Evolutionary conservation across 2,329 filamentous ascomycete genomes (phyloP).

Genomic region (Arthrobotrys musiformis): DNA sequence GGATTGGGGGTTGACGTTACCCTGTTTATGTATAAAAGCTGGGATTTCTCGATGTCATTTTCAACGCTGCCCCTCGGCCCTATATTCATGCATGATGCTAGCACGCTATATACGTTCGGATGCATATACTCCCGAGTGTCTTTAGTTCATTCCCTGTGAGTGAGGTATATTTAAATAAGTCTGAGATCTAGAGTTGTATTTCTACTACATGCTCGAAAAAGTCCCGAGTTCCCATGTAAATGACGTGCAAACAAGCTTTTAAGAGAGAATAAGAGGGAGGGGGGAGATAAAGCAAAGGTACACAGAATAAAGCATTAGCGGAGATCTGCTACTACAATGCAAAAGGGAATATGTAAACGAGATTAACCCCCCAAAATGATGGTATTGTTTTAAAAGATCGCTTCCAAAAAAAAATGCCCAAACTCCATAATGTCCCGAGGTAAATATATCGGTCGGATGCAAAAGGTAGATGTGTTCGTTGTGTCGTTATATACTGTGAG

Average conservation of each 20-base stretch:
- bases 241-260: too few species aligned
- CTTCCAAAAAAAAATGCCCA: background rate
- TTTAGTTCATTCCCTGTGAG: background rate
- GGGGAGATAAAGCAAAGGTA: background rate
- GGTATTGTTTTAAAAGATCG: background rate
- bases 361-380: background rate
- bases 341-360: background rate
- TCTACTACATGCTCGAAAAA: too few species aligned
- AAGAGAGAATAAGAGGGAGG: background rate
- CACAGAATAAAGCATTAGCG: background rate
- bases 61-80: background rate
- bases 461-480: background rate
- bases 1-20: background rate
- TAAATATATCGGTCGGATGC: background rate
- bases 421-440: too few species aligned
- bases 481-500: too few species aligned
- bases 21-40: background rate
- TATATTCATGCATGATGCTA: too few species aligned
- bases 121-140: background rate
- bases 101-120: background rate
- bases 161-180: constrained; percentile 11
- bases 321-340: background rate
- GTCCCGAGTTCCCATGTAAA: too few species aligned
- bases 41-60: background rate
- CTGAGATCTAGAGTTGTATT: too few species aligned